phyloP scores from a whole-genome alignment of 345 rosid species.

The Triadica sebifera region DNA sequence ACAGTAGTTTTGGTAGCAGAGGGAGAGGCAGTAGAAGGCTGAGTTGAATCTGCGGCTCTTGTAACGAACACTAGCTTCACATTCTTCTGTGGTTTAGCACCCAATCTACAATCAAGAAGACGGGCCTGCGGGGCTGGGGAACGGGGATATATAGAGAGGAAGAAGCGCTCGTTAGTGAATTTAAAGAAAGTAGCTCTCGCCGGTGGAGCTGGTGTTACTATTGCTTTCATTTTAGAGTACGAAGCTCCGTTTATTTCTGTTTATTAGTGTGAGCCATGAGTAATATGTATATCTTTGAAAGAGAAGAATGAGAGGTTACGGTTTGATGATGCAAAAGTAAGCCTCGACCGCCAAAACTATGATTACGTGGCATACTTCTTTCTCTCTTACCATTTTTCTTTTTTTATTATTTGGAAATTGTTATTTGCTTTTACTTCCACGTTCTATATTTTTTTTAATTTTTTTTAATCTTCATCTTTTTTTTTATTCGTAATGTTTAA shows the following conservation, averaged over 20 bases:
- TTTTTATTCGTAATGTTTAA: too few relatives aligned
- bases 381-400: not conserved
- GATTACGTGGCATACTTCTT: conserved; percentile 30
- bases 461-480: too few relatives aligned
- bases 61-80: conserved; percentile 29
- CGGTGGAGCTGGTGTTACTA: conserved; percentile 11
- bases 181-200: conserved; percentile 28
- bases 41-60: conserved; percentile 71
- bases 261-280: not conserved
- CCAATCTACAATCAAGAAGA: conserved; percentile 17
- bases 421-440: too few relatives aligned
- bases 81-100: conserved; percentile 16
- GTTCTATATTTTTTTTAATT: too few relatives aligned
- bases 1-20: conserved; percentile 46
- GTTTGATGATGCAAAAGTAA: conserved; percentile 1
- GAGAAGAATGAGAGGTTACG: conserved; percentile 33
- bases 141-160: conserved; percentile 33
- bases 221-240: conserved; percentile 28
- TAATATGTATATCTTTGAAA: not conserved
- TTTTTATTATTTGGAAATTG: too few relatives aligned
- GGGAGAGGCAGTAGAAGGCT: conserved; percentile 42
- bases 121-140: conserved; percentile 15
- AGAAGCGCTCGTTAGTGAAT: conserved; percentile 26
- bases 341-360: conserved; percentile 47
- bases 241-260: not conserved